Evolutionary conservation across 1,284 basidiomycete species (phyloP).

Genomic region (Lignosus rhinocerotis): DNA sequence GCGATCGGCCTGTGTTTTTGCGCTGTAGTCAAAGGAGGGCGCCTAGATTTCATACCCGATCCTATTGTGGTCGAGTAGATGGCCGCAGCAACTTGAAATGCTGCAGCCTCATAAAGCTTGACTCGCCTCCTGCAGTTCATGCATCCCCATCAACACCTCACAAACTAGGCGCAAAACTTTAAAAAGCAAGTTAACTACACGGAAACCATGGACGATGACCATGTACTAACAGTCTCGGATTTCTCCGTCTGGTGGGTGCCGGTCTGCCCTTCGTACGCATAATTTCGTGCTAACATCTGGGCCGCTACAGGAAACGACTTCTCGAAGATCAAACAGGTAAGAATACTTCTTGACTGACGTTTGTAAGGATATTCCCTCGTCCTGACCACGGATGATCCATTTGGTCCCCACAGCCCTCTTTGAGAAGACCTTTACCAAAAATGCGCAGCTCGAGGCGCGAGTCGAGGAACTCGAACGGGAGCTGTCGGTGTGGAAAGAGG

Average conservation of each 20-base stretch:
- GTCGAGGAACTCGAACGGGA: slow-evolving; percentile 41
- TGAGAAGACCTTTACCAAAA: slow-evolving; percentile 32
- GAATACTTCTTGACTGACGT: not conserved
- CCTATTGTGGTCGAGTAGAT: slow-evolving; percentile 16
- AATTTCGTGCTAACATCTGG: not conserved
- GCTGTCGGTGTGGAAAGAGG: slow-evolving; percentile 40
- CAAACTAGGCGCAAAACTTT: not conserved
- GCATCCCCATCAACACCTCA: slow-evolving; percentile 10
- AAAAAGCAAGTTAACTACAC: not conserved
- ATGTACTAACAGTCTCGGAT: slow-evolving; percentile 20
- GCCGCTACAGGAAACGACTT: slow-evolving; percentile 31
- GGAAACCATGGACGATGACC: slow-evolving; percentile 29
- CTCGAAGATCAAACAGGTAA: slow-evolving; percentile 35
- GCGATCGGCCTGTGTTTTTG: slow-evolving; percentile 8
- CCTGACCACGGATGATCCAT: not conserved
- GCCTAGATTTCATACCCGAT: slow-evolving; percentile 17
- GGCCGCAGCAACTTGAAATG: slow-evolving; percentile 15
- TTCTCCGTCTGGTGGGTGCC: slow-evolving; percentile 22
- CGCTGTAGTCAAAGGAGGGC: not conserved
- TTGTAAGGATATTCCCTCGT: not conserved
- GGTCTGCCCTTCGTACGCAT: not conserved
- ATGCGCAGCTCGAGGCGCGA: slow-evolving; percentile 32
- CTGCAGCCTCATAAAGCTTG: slow-evolving; percentile 11
- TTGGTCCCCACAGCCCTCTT: slow-evolving; percentile 31
- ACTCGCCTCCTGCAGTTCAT: slow-evolving; percentile 11